Conservation (phyloP, 495 filamentous ascomycete species). For the Rusavskia elegans region DNA sequence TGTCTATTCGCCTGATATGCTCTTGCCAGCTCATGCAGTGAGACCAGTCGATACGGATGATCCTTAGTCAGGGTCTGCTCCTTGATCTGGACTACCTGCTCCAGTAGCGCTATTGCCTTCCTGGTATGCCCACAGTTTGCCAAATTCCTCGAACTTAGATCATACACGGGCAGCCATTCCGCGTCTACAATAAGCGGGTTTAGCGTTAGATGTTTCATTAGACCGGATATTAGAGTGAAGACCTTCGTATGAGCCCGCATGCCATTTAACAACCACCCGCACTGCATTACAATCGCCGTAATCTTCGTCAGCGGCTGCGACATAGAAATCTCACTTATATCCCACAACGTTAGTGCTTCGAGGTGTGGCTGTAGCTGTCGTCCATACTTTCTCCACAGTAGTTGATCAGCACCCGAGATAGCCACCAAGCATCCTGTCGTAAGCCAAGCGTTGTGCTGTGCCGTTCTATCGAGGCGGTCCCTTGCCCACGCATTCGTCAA, state of each 20-base stretch:
- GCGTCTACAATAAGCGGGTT: background rate
- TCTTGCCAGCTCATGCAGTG: too few relatives aligned
- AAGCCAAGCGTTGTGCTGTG: background rate
- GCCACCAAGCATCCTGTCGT: background rate
- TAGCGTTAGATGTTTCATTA: background rate
- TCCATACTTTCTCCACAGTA: background rate
- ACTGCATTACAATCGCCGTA: background rate
- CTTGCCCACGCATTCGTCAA: constrained; percentile 20
- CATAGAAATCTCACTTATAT: background rate
- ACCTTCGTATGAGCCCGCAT: background rate
- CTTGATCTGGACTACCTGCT: too few relatives aligned
- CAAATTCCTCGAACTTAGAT: background rate
- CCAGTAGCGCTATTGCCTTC: too few relatives aligned
- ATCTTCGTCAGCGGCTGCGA: background rate
- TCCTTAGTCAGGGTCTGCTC: too few relatives aligned
- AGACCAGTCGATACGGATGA: too few relatives aligned
- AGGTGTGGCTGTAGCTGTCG: background rate
- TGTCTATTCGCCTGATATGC: too few relatives aligned
- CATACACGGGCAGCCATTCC: background rate
- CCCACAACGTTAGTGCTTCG: background rate
- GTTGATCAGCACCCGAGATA: background rate
- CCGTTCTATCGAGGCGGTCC: constrained; percentile 8
- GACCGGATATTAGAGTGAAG: background rate
- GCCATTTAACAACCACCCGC: background rate
- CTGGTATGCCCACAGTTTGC: too few relatives aligned